Base-by-base conservation (phyloP, 2,329 filamentous ascomycete species). In the Sporothrix sp. region DNA sequence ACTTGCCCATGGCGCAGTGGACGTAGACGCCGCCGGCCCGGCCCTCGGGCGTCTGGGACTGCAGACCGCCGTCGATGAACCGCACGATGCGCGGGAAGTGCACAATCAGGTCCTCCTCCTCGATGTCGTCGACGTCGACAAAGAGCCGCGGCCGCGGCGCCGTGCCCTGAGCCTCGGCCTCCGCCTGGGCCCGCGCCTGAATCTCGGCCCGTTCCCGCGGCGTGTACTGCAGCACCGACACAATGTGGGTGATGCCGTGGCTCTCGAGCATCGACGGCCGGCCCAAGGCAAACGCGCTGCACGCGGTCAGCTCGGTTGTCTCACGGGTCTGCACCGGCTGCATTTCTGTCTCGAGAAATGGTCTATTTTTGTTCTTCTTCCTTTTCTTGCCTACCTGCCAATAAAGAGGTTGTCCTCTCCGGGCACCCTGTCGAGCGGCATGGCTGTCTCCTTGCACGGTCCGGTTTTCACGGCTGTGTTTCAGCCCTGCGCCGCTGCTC, bases 1-100 rank as follows among this genome's bases (percentile, higher is more conserved):
- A 96, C 69, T 94, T 95, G 48, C 93, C 93, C 82, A 95, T 95
- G 20, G 89, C 91, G 74, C 93, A 95, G 68, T 77, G 73, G 9
- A 81, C 76, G 51, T 74, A 75, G 25, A 81, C 75, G 13, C 68
- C 74, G 25, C 37, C 37, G n/a, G 16, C 27, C 2, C 40, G 25
- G 7, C 23, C 23, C 25, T 7, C 9, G 20, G 16, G 4, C 20
- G 16, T 51, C 1, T 52, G 23, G 2, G 37, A 23, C 18, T 25
- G 18, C 4, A 47, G 32, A 2, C 45, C 51, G 13, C 7, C 16
- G 20, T 43, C 66, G 59, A 97, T 95, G 67, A 95, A 98, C 43
- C 74, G 75, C 59, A 93, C 86, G 51, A 85, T 85, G 48, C 73
- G 73, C 7, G 89, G 80, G 54, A 97, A 84, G 65, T 94, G 82